Base-by-base conservation (phyloP, 176 grass and related monocot species). In the Secale cereale region DNA sequence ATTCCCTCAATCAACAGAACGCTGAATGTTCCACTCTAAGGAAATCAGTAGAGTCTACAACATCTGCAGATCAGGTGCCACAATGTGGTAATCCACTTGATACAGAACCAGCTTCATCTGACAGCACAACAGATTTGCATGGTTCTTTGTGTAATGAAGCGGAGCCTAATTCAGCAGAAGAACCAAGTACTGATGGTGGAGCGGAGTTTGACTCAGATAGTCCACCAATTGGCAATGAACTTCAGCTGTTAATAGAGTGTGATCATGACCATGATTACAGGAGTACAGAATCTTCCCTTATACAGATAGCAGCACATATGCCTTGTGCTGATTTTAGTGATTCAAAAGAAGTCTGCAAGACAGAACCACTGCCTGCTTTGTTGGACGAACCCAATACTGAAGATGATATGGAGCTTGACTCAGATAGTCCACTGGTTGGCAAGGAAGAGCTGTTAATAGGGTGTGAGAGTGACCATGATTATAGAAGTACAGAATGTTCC, bases 181-280 rank as follows among this genome's bases (percentile, higher is more conserved):
- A 73, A 56, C 45, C 71, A 84, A 75, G 66, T 84, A 37, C 48
- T 90, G 80, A 48, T 23, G 26, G 59, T 37, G n/a, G 52, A 48
- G 76, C 80, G 67, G 43, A 89, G 62, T 62, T 78, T 33, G 35
- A 61, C 62, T 81, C 20, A 70, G 86, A 86, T 16, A 68, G 65
- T 78, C 22, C 33, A 65, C 22, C 52, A 52, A 22, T 7, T 28
- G 22, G 56, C 15, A 67, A 78, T 11, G 79, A 79, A 74, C 36
- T 61, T 36, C 59, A 23, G 4, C 50, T 72, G 33, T 74, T 71
- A 60, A 17, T 86, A 25, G 74, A 15, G 31, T 6, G 6, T 87
- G 75, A 65, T 15, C 22, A 1, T 69, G 39, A 59, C 69, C 28
- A 46, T 57, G 78, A 61, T 69, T 80, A 79, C 67, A 83, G 36